Evolutionary conservation across 208 protist species (phyloP).

Genomic region (Crithidia acanthocephali): DNA sequence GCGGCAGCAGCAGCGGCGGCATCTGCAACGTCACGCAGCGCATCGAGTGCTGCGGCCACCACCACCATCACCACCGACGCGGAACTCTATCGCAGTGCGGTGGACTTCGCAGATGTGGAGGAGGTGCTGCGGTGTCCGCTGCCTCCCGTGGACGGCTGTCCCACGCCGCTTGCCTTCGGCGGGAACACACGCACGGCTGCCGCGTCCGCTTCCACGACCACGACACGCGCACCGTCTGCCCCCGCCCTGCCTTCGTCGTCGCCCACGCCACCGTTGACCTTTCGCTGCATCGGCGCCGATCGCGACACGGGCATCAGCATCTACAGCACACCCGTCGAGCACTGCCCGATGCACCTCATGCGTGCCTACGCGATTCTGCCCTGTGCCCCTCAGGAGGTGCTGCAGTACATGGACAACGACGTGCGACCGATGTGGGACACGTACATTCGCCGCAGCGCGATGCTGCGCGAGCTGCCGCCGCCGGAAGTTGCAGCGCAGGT

Average conservation of each 20-base stretch:
- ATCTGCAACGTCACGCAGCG: background rate
- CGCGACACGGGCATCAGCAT: constrained; percentile 42
- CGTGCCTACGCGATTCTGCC: constrained; percentile 68
- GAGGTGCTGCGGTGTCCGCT: constrained; percentile 43
- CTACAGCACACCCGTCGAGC: constrained; percentile 62
- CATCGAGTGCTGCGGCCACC: background rate
- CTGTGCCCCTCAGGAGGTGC: constrained; percentile 48
- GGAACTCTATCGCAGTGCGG: constrained; percentile 45
- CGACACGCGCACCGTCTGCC: background rate
- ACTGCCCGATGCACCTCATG: constrained; percentile 78
- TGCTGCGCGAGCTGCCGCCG: constrained; percentile 51
- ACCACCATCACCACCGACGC: constrained; percentile 31
- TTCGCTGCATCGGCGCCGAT: constrained; percentile 55
- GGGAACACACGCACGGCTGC: background rate
- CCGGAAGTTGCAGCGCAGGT: background rate
- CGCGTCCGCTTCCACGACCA: background rate
- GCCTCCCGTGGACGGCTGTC: constrained; percentile 31
- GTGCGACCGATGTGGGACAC: constrained; percentile 70
- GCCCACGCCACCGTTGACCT: constrained; percentile 27
- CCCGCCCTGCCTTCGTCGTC: background rate
- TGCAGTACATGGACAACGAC: constrained; percentile 62
- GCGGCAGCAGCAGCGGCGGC: background rate
- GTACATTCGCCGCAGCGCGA: constrained; percentile 45
- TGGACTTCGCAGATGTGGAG: constrained; percentile 58
- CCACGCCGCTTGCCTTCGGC: constrained; percentile 22